Conservation (phyloP, 352 stramenopile genomes). For the Globisporangium lucens region DNA sequence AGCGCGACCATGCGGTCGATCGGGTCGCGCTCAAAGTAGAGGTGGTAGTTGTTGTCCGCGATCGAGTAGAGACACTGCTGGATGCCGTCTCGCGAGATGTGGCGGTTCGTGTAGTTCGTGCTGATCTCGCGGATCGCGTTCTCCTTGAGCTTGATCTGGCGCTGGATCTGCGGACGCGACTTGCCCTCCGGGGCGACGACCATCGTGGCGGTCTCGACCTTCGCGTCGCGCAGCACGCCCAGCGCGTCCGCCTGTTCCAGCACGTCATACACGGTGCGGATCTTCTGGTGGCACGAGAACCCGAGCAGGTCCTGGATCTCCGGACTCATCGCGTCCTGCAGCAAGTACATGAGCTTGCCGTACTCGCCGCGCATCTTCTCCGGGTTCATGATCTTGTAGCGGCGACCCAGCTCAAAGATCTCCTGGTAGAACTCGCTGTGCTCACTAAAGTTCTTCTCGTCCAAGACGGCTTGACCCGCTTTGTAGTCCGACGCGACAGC, state of each 20-base stretch:
- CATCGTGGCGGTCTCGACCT: conserved; percentile 93
- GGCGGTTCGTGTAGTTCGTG: conserved; percentile 52
- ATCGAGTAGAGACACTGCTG: conserved; percentile 96
- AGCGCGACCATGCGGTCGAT: conserved; percentile 95
- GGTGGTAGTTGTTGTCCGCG: conserved; percentile 96
- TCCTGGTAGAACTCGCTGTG: conserved; percentile 89
- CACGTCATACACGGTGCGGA: conserved; percentile 91
- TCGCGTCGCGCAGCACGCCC: conserved; percentile 77
- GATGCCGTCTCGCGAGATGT: conserved; percentile 79
- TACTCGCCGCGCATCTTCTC: conserved; percentile 97
- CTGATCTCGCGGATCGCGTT: conserved; percentile 87
- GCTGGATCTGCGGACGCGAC: conserved; percentile 85
- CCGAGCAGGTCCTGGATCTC: conserved; percentile 84
- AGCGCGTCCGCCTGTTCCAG: conserved; percentile 69
- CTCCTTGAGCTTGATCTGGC: conserved; percentile 93
- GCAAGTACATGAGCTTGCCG: conserved; percentile 94
- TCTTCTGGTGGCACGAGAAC: conserved; percentile 77
- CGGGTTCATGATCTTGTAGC: conserved; percentile 99
- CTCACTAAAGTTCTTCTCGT: conserved; percentile 89
- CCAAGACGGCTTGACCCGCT: conserved; percentile 78
- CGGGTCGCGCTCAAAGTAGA: conserved; percentile 96
- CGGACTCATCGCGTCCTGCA: conserved; percentile 89
- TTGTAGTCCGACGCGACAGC: conserved; percentile 89
- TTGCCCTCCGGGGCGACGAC: conserved; percentile 93
- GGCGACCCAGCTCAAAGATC: conserved; percentile 92